Conservation (phyloP, 2,329 filamentous ascomycete species). For the Alternaria infectoria region DNA sequence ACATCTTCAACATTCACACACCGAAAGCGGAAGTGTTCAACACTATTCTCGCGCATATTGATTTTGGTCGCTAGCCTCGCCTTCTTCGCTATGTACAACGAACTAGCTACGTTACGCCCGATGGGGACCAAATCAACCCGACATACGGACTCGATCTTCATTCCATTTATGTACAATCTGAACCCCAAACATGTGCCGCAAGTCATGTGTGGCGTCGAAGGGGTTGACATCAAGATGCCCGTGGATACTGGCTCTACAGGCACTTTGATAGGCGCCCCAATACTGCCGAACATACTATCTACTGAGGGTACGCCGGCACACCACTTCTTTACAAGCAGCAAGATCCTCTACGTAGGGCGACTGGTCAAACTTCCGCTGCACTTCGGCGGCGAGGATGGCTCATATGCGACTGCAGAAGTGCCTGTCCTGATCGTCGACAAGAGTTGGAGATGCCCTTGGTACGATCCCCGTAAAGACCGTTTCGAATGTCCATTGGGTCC, state of each 20-base stretch:
- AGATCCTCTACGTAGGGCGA: slow-evolving; percentile 42
- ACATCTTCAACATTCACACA: slow-evolving; percentile 23
- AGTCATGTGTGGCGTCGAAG: slow-evolving; percentile 36
- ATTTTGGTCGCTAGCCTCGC: slow-evolving; percentile 11
- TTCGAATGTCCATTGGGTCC: slow-evolving; percentile 41
- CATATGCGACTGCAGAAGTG: slow-evolving; percentile 31
- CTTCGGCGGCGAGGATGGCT: slow-evolving; percentile 30
- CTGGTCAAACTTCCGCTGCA: slow-evolving; percentile 36
- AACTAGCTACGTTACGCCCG: slow-evolving; percentile 15
- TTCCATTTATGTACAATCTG: slow-evolving; percentile 41
- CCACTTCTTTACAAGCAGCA: slow-evolving; percentile 44
- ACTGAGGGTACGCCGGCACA: slow-evolving; percentile 35
- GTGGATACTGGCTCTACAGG: slow-evolving; percentile 47
- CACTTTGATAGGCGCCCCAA: slow-evolving; percentile 40
- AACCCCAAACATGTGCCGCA: slow-evolving; percentile 31
- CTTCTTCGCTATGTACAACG: slow-evolving; percentile 11
- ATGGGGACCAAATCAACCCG: slow-evolving; percentile 15
- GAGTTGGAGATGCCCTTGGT: slow-evolving; percentile 44
- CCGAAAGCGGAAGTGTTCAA: slow-evolving; percentile 23
- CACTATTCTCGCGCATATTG: slow-evolving; percentile 22
- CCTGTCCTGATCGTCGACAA: slow-evolving; percentile 43
- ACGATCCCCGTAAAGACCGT: slow-evolving; percentile 35
- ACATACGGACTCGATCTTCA: slow-evolving; percentile 36
- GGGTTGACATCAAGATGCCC: slow-evolving; percentile 38
- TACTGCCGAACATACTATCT: slow-evolving; percentile 35